These are phyloP conservation scores for Chaetomiaceae sp. DNA, from an alignment of 2,329 filamentous ascomycete species.

Conservation along the genomic window DNA sequence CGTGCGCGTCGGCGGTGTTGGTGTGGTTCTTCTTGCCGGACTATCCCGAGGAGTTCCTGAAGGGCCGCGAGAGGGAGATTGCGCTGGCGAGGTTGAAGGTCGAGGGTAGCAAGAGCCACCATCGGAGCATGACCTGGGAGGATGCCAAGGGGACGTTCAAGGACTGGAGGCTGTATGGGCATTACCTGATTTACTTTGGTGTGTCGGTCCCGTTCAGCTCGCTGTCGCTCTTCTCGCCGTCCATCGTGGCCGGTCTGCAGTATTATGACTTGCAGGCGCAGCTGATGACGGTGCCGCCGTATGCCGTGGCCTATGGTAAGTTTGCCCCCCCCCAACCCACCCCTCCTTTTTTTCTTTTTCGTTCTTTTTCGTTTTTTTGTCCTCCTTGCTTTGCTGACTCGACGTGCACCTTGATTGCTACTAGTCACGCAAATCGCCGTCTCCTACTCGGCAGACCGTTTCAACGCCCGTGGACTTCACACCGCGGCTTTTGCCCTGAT, in stretches of 20 bases:
- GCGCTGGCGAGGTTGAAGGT: conserved; percentile 40
- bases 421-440: conserved; percentile 38
- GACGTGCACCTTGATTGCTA: too few species aligned
- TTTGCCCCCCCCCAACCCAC: not conserved
- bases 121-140: conserved; percentile 58
- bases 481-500: conserved; percentile 41
- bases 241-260: conserved; percentile 52
- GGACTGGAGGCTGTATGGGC: conserved; percentile 64
- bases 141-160: conserved; percentile 67
- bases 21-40: conserved; percentile 62
- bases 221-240: conserved; percentile 58
- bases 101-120: conserved; percentile 52
- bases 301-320: conserved; percentile 54
- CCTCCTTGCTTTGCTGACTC: too few species aligned
- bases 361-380: not conserved
- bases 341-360: not conserved
- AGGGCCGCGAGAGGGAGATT: conserved; percentile 55
- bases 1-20: conserved; percentile 51
- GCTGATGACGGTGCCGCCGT: conserved; percentile 63
- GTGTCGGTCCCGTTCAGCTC: conserved; percentile 53
- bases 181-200: conserved; percentile 54
- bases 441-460: conserved; percentile 59
- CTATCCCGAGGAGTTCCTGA: conserved; percentile 63
- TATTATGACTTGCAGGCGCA: conserved; percentile 54
- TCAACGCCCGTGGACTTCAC: conserved; percentile 50